Evolutionary conservation across 805 yeast species (phyloP).

Genomic region (Scheffersomyces coipomensis): DNA sequence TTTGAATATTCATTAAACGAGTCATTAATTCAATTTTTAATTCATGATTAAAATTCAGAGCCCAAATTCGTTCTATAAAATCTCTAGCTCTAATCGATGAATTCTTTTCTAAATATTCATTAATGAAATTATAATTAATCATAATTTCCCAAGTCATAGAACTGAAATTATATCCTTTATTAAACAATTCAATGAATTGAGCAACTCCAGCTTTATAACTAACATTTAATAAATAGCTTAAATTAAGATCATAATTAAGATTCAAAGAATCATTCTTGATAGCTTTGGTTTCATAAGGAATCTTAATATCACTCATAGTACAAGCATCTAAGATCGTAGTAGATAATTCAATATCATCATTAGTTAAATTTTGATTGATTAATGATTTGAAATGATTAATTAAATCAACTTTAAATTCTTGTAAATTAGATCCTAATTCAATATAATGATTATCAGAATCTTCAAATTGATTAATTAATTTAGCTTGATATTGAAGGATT

Average conservation of each 20-base stretch:
- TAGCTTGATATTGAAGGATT: conserved; percentile 26
- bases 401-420: conserved; percentile 16
- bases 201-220: conserved; percentile 23
- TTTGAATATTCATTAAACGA: conserved; percentile 16
- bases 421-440: conserved; percentile 22
- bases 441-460: conserved; percentile 38
- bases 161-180: conserved; percentile 30
- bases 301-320: conserved; percentile 5
- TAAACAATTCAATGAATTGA: conserved; percentile 24
- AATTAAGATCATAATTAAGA: conserved; percentile 15
- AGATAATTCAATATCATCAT: conserved; percentile 4
- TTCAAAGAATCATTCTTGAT: neutral
- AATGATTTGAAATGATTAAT: conserved; percentile 12
- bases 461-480: conserved; percentile 34
- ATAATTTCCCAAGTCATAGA: conserved; percentile 29
- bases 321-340: conserved; percentile 9
- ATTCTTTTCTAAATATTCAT: conserved; percentile 16
- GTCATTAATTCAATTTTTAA: conserved; percentile 8
- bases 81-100: conserved; percentile 13
- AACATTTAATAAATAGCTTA: conserved; percentile 25
- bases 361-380: neutral
- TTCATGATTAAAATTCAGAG: conserved; percentile 11
- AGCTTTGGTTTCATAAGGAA: neutral
- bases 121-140: conserved; percentile 25
- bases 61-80: conserved; percentile 21